Percentiles rank a stretch among this genome's conserved stretches.
Conservation (phyloP, 2,329 filamentous ascomycete genomes). For the Torrubiellomyces zombiae region DNA sequence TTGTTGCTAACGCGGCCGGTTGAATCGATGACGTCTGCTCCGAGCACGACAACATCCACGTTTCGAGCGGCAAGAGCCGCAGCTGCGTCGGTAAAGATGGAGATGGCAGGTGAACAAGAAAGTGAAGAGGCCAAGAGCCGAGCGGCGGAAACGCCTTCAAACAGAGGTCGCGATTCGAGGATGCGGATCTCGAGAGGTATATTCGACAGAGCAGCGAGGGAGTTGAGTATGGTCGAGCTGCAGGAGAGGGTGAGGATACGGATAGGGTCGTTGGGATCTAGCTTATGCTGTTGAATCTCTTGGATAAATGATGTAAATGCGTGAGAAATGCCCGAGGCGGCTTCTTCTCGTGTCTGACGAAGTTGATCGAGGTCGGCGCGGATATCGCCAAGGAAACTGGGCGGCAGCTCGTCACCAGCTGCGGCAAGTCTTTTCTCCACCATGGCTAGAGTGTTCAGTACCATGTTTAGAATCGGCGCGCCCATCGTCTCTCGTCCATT, state of each 20-base stretch:
- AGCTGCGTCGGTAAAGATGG: conserved; percentile 42
- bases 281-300: too few species aligned
- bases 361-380: conserved; percentile 7
- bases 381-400: conserved; percentile 6
- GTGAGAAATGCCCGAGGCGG: conserved; percentile 14
- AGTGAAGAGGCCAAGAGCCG: conserved; percentile 28
- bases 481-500: conserved; percentile 52
- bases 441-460: conserved; percentile 27
- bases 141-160: conserved; percentile 44
- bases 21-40: conserved; percentile 44
- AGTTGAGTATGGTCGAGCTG: conserved; percentile 41
- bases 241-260: conserved; percentile 43
- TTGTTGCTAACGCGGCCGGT: conserved; percentile 49
- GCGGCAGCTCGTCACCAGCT: conserved; percentile 2
- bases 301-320: conserved; percentile 19
- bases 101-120: conserved; percentile 17
- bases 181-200: conserved; percentile 36
- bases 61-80: conserved; percentile 32
- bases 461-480: conserved; percentile 34
- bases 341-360: conserved; percentile 7
- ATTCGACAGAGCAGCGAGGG: conserved; percentile 23
- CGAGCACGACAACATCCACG: conserved; percentile 44
- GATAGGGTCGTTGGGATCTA: conserved; percentile 14
- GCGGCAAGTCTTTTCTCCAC: conserved; percentile 18
- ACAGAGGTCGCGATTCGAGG: conserved; percentile 50